A percentile compares a stretch with the other conserved stretches of the same genome.
Conservation (phyloP, 2,329 filamentous ascomycete genomes). For the Colletotrichum plurivorum region DNA sequence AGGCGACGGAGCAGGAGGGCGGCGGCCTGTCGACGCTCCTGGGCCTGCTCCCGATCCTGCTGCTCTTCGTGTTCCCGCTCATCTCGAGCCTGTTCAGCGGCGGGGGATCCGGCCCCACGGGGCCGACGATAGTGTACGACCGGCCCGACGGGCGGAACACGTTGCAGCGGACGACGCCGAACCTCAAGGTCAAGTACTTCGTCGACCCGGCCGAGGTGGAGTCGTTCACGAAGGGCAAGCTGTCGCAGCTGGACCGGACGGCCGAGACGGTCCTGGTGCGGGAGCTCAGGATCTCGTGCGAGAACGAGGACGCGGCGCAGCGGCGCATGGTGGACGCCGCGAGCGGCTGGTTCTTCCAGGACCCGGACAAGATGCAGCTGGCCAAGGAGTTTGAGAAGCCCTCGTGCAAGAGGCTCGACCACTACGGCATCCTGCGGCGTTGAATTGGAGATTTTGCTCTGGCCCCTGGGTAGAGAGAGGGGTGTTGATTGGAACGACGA, state of each 20-base stretch:
- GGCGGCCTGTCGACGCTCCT: conserved; percentile 73
- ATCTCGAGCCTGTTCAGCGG: conserved; percentile 84
- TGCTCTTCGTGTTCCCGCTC: conserved; percentile 89
- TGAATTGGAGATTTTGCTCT: background rate
- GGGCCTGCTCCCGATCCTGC: conserved; percentile 86
- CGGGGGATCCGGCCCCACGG: conserved; percentile 62
- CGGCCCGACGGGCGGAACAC: conserved; percentile 79
- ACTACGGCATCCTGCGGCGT: conserved; percentile 51
- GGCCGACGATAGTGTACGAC: conserved; percentile 85
- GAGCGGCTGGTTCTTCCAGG: conserved; percentile 88
- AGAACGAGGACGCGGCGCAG: conserved; percentile 77
- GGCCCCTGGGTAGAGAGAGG: too few relatives aligned
- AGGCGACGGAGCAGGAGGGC: conserved; percentile 67
- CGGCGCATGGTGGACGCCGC: conserved; percentile 81
- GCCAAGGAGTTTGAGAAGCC: conserved; percentile 70
- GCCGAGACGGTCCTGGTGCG: conserved; percentile 83
- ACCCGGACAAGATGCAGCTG: conserved; percentile 82
- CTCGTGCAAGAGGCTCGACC: conserved; percentile 66
- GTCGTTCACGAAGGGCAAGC: conserved; percentile 77
- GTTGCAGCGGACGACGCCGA: conserved; percentile 77
- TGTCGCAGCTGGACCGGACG: conserved; percentile 80
- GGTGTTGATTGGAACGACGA: background rate
- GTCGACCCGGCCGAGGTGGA: conserved; percentile 84
- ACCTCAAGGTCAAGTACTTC: conserved; percentile 85
- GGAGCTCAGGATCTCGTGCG: conserved; percentile 78